Conservation (phyloP, 148 eudicot genomes). For the Mesembryanthemum crystallinum region DNA sequence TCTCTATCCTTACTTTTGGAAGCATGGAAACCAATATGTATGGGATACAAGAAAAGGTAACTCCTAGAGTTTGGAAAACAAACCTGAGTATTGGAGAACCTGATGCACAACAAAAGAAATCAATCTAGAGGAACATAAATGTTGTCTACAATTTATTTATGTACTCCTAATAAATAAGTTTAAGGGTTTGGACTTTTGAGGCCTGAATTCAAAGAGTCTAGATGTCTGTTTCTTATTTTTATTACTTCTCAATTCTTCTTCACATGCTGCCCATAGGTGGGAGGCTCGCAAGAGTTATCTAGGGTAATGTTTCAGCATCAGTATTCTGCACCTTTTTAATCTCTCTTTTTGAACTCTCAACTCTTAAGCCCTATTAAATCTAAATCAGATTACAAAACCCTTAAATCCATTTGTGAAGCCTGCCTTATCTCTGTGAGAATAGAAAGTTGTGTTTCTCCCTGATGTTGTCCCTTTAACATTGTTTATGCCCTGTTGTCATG, state of each 20-base stretch:
- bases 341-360: neutral
- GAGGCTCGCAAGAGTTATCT: neutral
- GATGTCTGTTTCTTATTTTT: neutral
- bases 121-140: neutral
- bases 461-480: neutral
- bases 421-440: neutral
- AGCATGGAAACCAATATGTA: constrained; percentile 89
- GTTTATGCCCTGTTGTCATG: neutral
- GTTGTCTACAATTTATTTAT: neutral
- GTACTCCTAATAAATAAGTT: neutral
- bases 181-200: neutral
- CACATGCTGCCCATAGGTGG: neutral
- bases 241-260: neutral
- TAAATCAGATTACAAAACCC: too few species aligned
- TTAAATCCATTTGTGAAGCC: neutral
- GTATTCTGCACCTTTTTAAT: neutral
- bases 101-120: neutral
- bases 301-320: neutral
- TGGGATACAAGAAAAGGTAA: constrained; percentile 91
- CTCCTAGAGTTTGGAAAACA: neutral
- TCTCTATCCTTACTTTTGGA: constrained; percentile 59
- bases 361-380: too few species aligned
- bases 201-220: neutral
- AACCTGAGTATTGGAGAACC: neutral
- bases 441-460: neutral